Evolutionary conservation across 257 asterid species (phyloP), one percentile per base, ranked within the genome.

Genomic region (Datura wrightii): DNA sequence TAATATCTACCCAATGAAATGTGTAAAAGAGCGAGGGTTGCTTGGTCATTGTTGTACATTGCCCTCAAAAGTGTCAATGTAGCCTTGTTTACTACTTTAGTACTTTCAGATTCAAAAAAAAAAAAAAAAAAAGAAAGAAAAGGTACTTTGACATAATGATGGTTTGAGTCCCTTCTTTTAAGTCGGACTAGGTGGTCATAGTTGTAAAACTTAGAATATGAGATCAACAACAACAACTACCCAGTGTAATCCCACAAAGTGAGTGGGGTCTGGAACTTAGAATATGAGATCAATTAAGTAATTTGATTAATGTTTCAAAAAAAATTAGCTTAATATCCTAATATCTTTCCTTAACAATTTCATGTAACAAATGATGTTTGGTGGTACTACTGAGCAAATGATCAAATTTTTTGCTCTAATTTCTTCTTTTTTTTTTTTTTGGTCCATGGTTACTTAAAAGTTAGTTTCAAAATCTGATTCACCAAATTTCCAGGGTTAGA

Each of bases 161-260:
- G 72, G 72, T 65, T 65, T n/a, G 8, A 65, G 72, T 34, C n/a
- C 42, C 72, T 31, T 65, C n/a, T 65, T 65, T 65, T 65, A 65
- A 10, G 72, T 65, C n/a, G 0, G 3, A 7, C 72, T 0, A 65
- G 44, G 44, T 31, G 72, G 37, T 65, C 44, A 11, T 65, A 65
- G 44, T 65, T 65, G 8, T 34, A 34, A 34, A 34, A 65, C n/a
- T 36, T 65, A 24, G 42, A 31, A 34, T 11, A 34, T 63, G 71
- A 63, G 41, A 66, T 15, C 46, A 36, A 66, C 31, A 24, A 24
- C 31, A 24, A 24, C 31, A 24, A 24, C 31, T 24, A 24, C 31
- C 31, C 31, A 24, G 31, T 24, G 31, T 24, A 24, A 24, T 24
- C 31, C 31, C 31, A 24, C 31, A 24, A 24, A 24, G 31, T 24